Evolutionary conservation across 2,329 filamentous ascomycete species (phyloP).

Genomic region (Diaporthe sp.): DNA sequence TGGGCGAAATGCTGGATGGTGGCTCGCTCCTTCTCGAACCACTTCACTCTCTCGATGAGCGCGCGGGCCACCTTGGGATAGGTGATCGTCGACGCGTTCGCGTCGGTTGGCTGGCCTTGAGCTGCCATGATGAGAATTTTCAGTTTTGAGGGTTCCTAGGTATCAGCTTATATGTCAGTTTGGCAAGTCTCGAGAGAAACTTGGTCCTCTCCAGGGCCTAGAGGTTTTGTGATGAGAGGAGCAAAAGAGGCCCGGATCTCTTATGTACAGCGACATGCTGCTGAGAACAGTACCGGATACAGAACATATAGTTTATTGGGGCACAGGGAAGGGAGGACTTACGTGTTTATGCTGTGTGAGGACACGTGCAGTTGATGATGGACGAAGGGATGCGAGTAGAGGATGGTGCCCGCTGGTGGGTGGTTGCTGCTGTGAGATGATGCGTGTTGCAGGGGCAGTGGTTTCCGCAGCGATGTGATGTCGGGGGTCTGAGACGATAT

Average conservation of each 20-base stretch:
- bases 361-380: neutral
- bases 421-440: neutral
- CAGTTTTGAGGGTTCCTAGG: no score
- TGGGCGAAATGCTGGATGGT: no score
- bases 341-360: neutral
- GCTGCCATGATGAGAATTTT: no score
- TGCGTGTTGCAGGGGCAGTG: neutral
- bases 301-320: neutral
- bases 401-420: neutral
- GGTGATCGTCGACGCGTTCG: no score
- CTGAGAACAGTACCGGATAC: neutral
- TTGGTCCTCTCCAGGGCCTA: neutral
- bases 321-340: neutral
- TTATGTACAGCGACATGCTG: neutral
- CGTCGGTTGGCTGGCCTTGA: no score
- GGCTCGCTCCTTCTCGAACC: no score
- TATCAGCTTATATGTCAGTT: no score
- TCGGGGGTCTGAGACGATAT: neutral
- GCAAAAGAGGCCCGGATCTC: neutral
- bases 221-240: neutral
- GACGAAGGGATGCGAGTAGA: neutral
- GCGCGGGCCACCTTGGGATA: no score
- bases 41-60: no score
- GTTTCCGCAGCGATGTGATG: constrained; percentile 5
- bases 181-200: no score